Conservation (phyloP, 75 land plant species). For the Sequoia sempervirens region DNA sequence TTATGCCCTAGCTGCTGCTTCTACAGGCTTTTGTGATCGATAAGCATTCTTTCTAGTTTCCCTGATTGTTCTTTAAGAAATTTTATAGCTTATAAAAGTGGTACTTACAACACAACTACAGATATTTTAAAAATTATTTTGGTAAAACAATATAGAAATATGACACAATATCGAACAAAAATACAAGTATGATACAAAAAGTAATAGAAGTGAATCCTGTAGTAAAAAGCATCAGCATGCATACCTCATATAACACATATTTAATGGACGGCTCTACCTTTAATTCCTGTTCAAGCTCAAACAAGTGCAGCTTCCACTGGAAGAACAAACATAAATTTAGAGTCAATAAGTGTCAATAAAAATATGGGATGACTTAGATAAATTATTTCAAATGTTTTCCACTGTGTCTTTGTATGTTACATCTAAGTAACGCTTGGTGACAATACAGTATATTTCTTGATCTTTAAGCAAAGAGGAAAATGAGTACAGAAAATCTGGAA, state of each 20-base stretch:
- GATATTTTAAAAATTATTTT: background rate
- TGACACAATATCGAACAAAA: background rate
- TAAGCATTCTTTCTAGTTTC: background rate
- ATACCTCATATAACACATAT: constrained; percentile 91
- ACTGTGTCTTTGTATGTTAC: background rate
- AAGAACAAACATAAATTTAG: constrained; percentile 6
- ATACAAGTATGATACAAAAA: background rate
- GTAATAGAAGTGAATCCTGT: background rate
- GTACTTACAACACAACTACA: constrained; percentile 4
- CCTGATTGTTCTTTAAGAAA: background rate
- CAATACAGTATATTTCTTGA: background rate
- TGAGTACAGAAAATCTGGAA: background rate
- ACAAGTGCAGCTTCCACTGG: constrained; percentile 96
- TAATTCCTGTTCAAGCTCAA: constrained; percentile 91
- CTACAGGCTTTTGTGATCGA: no score
- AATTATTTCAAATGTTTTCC: background rate
- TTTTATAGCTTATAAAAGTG: background rate
- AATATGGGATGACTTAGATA: background rate
- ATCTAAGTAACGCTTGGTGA: background rate
- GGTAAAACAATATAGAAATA: background rate
- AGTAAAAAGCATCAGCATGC: background rate
- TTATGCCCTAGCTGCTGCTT: no score
- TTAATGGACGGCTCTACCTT: constrained; percentile 74
- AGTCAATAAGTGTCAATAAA: background rate
- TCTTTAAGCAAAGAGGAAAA: background rate